These are phyloP conservation scores for Beauveria sp. DNA, from an alignment of 2,329 filamentous ascomycete species.

Conservation along the genomic window DNA sequence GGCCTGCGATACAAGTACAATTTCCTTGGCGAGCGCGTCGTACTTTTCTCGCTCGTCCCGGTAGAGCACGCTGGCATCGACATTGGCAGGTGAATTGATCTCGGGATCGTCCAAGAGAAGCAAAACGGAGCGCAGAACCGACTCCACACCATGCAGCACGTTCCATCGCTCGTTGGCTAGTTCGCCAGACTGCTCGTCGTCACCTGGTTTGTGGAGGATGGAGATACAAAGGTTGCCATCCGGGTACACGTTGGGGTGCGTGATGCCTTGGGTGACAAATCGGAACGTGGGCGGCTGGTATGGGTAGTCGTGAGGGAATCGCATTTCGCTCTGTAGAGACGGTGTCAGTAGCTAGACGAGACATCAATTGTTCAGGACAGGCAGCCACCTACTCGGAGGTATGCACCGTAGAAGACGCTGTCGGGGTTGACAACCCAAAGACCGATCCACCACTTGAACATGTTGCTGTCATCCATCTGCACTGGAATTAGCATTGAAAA, in stretches of 20 bases:
- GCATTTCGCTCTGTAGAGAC: conserved; percentile 63
- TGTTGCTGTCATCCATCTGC: conserved; percentile 70
- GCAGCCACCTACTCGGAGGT: conserved; percentile 58
- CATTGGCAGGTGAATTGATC: conserved; percentile 87
- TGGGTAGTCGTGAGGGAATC: conserved; percentile 82
- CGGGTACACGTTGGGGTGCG: conserved; percentile 88
- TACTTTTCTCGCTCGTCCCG: conserved; percentile 66
- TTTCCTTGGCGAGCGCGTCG: conserved; percentile 57
- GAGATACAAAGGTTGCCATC: conserved; percentile 93
- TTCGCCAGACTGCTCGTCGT: conserved; percentile 89
- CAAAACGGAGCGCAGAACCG: conserved; percentile 85
- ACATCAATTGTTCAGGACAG: not conserved
- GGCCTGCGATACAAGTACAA: conserved; percentile 65
- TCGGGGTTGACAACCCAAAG: conserved; percentile 91
- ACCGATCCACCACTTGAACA: conserved; percentile 80
- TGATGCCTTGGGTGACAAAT: conserved; percentile 67
- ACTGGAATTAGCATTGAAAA: not conserved
- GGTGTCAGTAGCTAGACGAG: not conserved
- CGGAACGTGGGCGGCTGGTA: conserved; percentile 83
- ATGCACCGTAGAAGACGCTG: conserved; percentile 85
- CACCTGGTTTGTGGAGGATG: conserved; percentile 85
- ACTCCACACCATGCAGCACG: conserved; percentile 87
- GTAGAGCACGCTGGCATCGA: conserved; percentile 82
- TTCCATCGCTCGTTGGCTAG: conserved; percentile 87
- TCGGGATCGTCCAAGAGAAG: conserved; percentile 91